Conservation (phyloP, 176 grass and related monocot species). For the Pharus latifolius region DNA sequence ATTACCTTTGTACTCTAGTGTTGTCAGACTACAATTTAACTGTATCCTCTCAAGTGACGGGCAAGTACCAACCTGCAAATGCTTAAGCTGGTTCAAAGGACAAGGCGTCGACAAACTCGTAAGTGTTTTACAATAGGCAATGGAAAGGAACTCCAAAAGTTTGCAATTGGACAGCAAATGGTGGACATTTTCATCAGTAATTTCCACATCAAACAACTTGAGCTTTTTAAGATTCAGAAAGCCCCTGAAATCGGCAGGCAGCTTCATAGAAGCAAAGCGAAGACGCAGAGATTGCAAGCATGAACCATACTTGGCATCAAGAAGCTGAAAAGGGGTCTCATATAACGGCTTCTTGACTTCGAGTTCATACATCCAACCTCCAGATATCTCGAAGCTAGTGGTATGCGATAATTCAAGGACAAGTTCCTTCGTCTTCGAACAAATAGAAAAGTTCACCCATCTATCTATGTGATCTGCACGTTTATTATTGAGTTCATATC, state of each 20-base stretch:
- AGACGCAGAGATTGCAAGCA: background rate
- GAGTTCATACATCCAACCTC: too few relatives aligned
- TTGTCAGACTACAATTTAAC: background rate
- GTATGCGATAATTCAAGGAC: background rate
- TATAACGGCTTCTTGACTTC: background rate
- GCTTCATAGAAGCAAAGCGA: background rate
- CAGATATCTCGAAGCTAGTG: accelerated
- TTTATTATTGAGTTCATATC: background rate
- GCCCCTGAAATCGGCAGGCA: background rate
- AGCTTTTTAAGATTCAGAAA: conserved; percentile 3
- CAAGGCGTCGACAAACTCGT: background rate
- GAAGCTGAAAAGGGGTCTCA: background rate
- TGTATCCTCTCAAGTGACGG: background rate
- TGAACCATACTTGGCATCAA: background rate
- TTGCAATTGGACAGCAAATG: background rate
- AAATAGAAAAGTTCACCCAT: conserved; percentile 3
- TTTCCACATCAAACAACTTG: background rate
- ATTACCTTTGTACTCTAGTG: background rate
- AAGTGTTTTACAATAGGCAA: background rate
- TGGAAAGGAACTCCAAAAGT: background rate
- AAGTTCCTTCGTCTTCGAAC: background rate
- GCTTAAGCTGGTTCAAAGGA: background rate
- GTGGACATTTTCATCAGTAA: background rate
- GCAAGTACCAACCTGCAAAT: background rate
- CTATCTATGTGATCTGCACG: background rate